Conservation (phyloP, 129 eudicot species). For the Silybum marianum region DNA sequence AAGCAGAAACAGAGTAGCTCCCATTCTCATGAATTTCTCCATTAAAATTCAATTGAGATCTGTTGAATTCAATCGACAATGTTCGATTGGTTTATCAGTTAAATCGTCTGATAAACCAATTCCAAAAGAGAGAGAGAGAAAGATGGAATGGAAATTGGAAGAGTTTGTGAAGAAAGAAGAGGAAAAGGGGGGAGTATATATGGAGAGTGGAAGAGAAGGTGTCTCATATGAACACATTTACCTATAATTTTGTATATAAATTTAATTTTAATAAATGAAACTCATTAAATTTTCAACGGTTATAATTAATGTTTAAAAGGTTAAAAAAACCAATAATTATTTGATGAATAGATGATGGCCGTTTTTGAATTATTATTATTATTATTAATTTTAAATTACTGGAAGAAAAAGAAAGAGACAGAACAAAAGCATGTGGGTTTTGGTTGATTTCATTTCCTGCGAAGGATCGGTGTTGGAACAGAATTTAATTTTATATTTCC, state of each 20-base stretch:
- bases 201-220: constrained; percentile 51
- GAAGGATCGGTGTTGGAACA: constrained; percentile 48
- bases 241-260: neutral
- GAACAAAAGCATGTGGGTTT: constrained; percentile 63
- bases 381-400: neutral
- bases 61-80: constrained; percentile 37
- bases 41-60: constrained; percentile 32
- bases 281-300: constrained; percentile 6
- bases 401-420: constrained; percentile 23
- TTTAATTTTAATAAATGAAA: neutral
- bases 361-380: constrained; percentile 17
- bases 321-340: constrained; percentile 29
- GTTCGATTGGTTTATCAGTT: constrained; percentile 56
- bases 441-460: constrained; percentile 43
- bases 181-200: constrained; percentile 51
- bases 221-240: constrained; percentile 30
- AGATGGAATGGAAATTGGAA: constrained; percentile 20
- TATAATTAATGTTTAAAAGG: constrained; percentile 21
- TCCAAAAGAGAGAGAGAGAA: constrained; percentile 21
- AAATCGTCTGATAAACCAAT: constrained; percentile 47
- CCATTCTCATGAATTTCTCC: constrained; percentile 43
- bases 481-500: constrained; percentile 1
- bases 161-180: constrained; percentile 48
- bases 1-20: constrained; percentile 55
- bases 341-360: constrained; percentile 28